Evolutionary conservation across 192 early-diverging fungal genomes (phyloP).

Genomic region (Oehlia diaphana): DNA sequence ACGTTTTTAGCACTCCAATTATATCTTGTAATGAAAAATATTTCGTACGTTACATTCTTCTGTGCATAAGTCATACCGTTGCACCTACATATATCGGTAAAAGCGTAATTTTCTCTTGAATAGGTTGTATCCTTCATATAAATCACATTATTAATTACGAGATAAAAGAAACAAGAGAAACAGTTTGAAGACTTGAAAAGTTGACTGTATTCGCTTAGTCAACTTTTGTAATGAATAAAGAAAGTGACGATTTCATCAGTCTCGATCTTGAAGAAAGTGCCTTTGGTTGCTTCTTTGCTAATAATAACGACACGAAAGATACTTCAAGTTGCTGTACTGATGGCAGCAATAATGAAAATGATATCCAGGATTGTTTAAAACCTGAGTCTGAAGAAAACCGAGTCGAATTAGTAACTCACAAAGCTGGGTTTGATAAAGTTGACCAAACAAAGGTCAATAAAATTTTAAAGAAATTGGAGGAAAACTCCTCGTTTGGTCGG

Average conservation of each 20-base stretch:
- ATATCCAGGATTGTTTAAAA: neutral
- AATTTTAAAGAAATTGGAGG: conserved; percentile 64
- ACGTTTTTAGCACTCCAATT: too few species aligned
- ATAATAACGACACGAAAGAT: neutral
- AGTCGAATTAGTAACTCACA: conserved; percentile 14
- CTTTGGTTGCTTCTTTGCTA: neutral
- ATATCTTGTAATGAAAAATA: too few species aligned
- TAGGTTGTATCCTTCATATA: too few species aligned
- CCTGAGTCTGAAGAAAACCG: neutral
- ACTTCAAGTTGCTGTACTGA: too few species aligned
- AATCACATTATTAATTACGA: too few species aligned
- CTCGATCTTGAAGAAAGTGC: neutral
- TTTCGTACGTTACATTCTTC: too few species aligned
- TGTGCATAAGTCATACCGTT: too few species aligned
- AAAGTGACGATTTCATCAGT: neutral
- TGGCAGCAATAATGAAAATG: neutral
- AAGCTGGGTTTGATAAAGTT: conserved; percentile 48
- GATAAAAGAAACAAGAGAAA: too few species aligned
- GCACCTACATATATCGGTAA: too few species aligned
- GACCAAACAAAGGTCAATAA: conserved; percentile 52
- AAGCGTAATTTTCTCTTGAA: too few species aligned
- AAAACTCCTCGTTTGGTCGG: conserved; percentile 24
- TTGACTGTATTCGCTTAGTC: neutral
- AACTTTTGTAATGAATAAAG: neutral
- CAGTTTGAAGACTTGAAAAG: neutral